Evolutionary conservation across 352 stramenopile species (phyloP).

Genomic region (Phytopythium delawarense): DNA sequence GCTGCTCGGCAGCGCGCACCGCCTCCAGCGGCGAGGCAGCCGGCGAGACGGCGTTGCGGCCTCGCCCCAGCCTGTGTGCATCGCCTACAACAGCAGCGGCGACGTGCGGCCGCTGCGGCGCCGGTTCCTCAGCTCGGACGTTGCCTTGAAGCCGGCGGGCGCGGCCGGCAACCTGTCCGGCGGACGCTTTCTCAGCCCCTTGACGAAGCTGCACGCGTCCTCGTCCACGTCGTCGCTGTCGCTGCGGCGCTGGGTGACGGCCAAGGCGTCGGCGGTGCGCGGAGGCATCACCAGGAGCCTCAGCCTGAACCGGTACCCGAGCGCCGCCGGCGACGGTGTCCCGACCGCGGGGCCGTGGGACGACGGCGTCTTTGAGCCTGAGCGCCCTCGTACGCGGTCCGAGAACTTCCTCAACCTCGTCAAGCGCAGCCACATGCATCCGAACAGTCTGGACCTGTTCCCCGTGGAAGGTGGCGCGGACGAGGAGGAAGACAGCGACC

Average conservation of each 20-base stretch:
- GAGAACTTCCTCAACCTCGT: constrained; percentile 25
- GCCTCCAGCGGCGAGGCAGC: background rate
- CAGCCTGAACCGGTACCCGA: constrained; percentile 13
- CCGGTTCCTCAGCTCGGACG: constrained; percentile 60
- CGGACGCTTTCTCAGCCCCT: constrained; percentile 5
- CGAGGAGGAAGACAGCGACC: constrained; percentile 8
- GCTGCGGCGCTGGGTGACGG: constrained; percentile 17
- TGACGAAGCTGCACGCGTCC: constrained; percentile 13
- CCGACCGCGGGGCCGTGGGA: constrained; percentile 2
- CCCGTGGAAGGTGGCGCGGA: constrained; percentile 12
- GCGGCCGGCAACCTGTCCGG: background rate
- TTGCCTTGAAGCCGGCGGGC: constrained; percentile 25
- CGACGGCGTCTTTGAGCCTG: constrained; percentile 13
- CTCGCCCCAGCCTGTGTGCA: background rate
- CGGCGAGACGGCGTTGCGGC: background rate
- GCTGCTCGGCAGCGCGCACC: background rate
- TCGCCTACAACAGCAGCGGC: background rate
- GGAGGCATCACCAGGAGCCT: constrained; percentile 15
- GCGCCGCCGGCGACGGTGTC: constrained; percentile 1
- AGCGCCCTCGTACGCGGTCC: constrained; percentile 28
- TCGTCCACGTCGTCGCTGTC: constrained; percentile 17
- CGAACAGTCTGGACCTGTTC: constrained; percentile 16
- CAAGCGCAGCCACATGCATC: constrained; percentile 5
- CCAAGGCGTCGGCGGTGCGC: constrained; percentile 5
- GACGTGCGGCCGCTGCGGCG: constrained; percentile 25